Conservation (phyloP, 495 filamentous ascomycete genomes). For the Penicillium paxilli region DNA sequence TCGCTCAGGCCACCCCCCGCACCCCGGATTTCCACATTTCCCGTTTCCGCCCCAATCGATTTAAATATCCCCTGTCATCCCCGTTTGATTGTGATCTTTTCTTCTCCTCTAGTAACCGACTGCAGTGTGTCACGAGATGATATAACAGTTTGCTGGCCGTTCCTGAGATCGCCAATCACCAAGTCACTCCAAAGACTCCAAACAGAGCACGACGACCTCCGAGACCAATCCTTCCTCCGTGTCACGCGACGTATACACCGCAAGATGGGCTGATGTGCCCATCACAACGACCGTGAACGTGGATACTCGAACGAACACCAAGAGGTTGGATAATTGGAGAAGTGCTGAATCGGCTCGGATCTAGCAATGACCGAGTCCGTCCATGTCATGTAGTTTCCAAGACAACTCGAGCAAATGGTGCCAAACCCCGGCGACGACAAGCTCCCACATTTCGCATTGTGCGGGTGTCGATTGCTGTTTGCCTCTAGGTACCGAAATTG, state of each 20-base stretch:
- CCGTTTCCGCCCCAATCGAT: background rate
- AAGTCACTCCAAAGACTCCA: background rate
- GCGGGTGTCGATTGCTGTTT: slow-evolving; percentile 36
- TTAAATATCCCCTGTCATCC: background rate
- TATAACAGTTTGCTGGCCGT: too few relatives aligned
- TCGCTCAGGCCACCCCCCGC: background rate
- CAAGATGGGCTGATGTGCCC: background rate
- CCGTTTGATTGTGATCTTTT: background rate
- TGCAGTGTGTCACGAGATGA: too few relatives aligned
- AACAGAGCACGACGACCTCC: background rate
- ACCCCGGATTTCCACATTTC: background rate
- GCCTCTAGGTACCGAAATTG: slow-evolving; percentile 32
- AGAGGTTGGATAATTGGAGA: too few relatives aligned
- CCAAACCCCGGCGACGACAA: slow-evolving; percentile 34
- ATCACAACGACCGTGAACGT: too few relatives aligned
- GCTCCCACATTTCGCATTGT: slow-evolving; percentile 22
- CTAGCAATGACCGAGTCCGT: too few relatives aligned
- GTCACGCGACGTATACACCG: background rate
- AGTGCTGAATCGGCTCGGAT: too few relatives aligned
- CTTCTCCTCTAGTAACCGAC: background rate
- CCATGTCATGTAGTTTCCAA: background rate
- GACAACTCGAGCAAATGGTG: slow-evolving; percentile 10
- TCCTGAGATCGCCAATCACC: too few relatives aligned
- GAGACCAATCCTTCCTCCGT: background rate
- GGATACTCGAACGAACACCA: too few relatives aligned